Conservation (phyloP, 768 basidiomycete genomes). For the Nevesoporus exiguus region DNA sequence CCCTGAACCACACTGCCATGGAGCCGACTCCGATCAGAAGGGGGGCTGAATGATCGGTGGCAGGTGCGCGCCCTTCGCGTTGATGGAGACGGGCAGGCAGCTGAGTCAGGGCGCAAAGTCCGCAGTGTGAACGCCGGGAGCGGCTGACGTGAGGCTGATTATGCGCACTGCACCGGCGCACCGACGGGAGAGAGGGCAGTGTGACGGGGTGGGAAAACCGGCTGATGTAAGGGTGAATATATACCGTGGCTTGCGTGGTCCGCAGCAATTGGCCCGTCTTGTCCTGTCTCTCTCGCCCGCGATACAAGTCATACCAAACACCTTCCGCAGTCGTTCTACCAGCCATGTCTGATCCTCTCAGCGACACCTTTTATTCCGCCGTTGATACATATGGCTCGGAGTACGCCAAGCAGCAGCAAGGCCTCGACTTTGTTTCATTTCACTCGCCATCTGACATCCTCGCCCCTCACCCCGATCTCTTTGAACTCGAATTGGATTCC, state of each 20-base stretch:
- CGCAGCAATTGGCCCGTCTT: slow-evolving; percentile 23
- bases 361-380: slow-evolving; percentile 32
- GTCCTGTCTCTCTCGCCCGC: not conserved
- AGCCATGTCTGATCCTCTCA: slow-evolving; percentile 32
- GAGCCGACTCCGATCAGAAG: slow-evolving; percentile 23
- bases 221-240: slow-evolving; percentile 36
- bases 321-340: slow-evolving; percentile 26
- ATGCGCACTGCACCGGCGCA: slow-evolving; percentile 8
- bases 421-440: slow-evolving; percentile 67
- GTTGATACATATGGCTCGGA: slow-evolving; percentile 36
- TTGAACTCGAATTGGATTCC: slow-evolving; percentile 78
- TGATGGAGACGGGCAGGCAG: not conserved
- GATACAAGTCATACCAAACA: slow-evolving; percentile 16
- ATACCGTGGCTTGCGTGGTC: slow-evolving; percentile 33
- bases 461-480: slow-evolving; percentile 76
- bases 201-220: slow-evolving; percentile 27
- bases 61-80: slow-evolving; percentile 19
- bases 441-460: slow-evolving; percentile 66
- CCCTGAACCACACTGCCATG: slow-evolving; percentile 12
- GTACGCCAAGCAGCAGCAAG: slow-evolving; percentile 39
- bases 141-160: slow-evolving; percentile 19
- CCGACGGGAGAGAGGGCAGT: slow-evolving; percentile 26
- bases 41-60: slow-evolving; percentile 23
- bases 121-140: slow-evolving; percentile 7
- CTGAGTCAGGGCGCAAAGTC: slow-evolving; percentile 9